Conservation (phyloP, 176 grass and related monocot genomes). For the Stipa capillata region DNA sequence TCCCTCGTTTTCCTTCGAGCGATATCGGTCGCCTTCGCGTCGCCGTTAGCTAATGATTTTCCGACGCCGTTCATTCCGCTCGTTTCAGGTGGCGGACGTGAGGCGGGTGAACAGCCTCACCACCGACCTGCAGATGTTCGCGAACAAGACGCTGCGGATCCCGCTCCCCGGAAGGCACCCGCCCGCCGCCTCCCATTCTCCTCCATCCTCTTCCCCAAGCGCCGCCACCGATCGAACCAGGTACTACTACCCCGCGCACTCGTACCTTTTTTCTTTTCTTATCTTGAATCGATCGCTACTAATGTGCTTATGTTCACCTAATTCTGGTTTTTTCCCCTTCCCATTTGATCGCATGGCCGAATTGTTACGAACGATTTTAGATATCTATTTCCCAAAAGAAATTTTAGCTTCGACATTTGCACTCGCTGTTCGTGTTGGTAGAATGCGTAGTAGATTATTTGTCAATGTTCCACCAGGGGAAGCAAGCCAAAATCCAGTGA, state of each 20-base stretch:
- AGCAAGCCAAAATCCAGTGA: background rate
- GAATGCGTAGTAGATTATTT: background rate
- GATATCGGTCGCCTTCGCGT: too few relatives aligned
- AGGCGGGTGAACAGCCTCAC: constrained; percentile 69
- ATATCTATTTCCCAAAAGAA: too few relatives aligned
- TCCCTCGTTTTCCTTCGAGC: background rate
- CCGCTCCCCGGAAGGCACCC: constrained; percentile 60
- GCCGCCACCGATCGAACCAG: too few relatives aligned
- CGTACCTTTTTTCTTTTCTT: too few relatives aligned
- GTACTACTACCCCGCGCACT: background rate
- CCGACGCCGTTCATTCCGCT: background rate
- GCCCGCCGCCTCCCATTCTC: constrained; percentile 26
- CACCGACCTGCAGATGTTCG: constrained; percentile 96
- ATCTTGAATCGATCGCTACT: background rate
- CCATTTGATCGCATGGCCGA: background rate
- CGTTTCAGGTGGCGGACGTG: constrained; percentile 60
- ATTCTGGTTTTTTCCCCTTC: background rate
- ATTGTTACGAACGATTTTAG: too few relatives aligned
- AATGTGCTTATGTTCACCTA: too few relatives aligned
- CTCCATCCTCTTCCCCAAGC: background rate
- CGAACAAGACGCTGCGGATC: constrained; percentile 70
- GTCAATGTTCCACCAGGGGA: background rate
- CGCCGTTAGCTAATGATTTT: too few relatives aligned
- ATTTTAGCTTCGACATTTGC: too few relatives aligned
- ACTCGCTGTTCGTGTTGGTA: too few relatives aligned